phyloP scores from a whole-genome alignment of 306 rosid species.

The Lotus japonicus region DNA sequence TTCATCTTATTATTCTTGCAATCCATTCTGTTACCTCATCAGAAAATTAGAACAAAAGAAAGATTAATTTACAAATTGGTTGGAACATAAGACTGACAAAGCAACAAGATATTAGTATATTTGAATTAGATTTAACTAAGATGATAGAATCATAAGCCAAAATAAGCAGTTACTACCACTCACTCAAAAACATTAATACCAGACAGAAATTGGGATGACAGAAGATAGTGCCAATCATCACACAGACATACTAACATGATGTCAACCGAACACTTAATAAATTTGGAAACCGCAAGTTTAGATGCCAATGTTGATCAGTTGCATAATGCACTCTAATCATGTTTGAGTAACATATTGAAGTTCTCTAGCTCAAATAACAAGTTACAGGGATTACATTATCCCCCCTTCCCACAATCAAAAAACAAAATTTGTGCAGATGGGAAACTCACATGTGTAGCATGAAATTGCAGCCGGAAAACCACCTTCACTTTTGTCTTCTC shows the following conservation, averaged over 20 bases:
- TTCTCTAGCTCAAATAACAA: slow-evolving; percentile 3
- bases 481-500: slow-evolving; percentile 99
- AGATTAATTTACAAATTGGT: too few relatives aligned
- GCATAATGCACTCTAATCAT: background rate
- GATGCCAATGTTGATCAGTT: background rate
- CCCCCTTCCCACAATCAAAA: background rate
- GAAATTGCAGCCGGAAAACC: slow-evolving; percentile 93
- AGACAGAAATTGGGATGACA: background rate
- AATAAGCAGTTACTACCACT: background rate
- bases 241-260: background rate
- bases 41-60: too few relatives aligned
- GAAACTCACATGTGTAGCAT: slow-evolving; percentile 94
- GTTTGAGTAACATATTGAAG: background rate
- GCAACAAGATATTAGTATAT: background rate
- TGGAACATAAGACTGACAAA: background rate
- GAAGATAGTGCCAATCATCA: background rate
- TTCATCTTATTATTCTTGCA: too few relatives aligned
- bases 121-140: background rate
- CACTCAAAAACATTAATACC: background rate
- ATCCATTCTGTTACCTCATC: too few relatives aligned
- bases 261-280: slow-evolving; percentile 1
- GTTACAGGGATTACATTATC: background rate
- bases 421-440: background rate
- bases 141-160: background rate
- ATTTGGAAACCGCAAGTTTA: background rate